Percentiles rank a stretch among this genome's conserved stretches.
phyloP scores from a whole-genome alignment of 768 basidiomycete genomes.

The Boletus rubescentipes region DNA sequence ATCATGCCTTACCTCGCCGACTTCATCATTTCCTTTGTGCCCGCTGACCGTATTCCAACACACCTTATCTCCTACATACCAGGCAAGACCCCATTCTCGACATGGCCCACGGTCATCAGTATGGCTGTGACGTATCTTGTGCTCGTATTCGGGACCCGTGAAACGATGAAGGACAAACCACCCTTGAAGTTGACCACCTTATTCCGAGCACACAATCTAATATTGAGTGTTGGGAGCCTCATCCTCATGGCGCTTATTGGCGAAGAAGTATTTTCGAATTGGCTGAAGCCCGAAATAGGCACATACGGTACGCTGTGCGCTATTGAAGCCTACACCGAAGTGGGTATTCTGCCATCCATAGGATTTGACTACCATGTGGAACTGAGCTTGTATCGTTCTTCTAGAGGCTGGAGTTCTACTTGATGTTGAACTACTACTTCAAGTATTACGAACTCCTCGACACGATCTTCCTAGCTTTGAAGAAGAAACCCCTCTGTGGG shows the following conservation, averaged over 20 bases:
- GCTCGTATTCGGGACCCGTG: constrained; percentile 80
- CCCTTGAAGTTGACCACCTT: constrained; percentile 71
- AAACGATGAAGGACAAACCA: constrained; percentile 73
- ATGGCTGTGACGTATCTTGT: constrained; percentile 77
- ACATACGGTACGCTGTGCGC: constrained; percentile 75
- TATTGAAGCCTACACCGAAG: constrained; percentile 75
- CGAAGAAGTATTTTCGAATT: constrained; percentile 83
- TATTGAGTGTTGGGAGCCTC: constrained; percentile 77
- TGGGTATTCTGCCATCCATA: constrained; percentile 39
- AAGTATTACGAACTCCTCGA: constrained; percentile 94
- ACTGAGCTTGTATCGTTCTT: constrained; percentile 1
- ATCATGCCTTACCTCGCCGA: constrained; percentile 72
- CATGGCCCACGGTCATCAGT: constrained; percentile 60
- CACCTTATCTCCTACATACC: constrained; percentile 64
- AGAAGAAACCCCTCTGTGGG: constrained; percentile 94
- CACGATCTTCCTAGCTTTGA: constrained; percentile 92
- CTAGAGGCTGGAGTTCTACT: constrained; percentile 87
- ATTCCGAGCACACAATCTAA: constrained; percentile 86
- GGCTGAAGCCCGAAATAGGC: constrained; percentile 72
- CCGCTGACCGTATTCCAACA: constrained; percentile 51
- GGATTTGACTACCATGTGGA: background rate
- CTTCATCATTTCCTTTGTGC: constrained; percentile 54
- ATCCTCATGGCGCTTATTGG: constrained; percentile 78
- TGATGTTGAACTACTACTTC: constrained; percentile 97
- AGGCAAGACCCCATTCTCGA: constrained; percentile 80